These are phyloP conservation scores for Mariannaea elegans DNA, from an alignment of 2,329 filamentous ascomycete species.

Conservation along the genomic window DNA sequence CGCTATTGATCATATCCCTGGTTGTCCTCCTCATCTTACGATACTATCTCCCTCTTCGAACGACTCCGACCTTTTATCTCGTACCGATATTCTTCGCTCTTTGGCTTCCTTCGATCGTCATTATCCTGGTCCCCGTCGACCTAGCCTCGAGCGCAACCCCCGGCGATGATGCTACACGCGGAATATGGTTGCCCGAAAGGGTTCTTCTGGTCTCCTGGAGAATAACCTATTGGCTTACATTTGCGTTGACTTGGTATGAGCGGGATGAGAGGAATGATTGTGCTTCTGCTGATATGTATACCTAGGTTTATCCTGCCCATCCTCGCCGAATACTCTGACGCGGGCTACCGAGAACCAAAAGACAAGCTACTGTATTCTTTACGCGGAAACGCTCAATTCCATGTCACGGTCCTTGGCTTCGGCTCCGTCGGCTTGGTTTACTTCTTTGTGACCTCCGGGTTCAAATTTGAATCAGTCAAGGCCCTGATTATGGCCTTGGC, in stretches of 20 bases:
- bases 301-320: slow-evolving; percentile 87
- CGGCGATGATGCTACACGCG: slow-evolving; percentile 74
- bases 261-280: neutral
- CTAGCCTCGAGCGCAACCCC: slow-evolving; percentile 84
- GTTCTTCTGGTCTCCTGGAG: slow-evolving; percentile 90
- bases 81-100: slow-evolving; percentile 97
- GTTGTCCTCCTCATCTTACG: slow-evolving; percentile 85
- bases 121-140: slow-evolving; percentile 94
- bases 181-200: slow-evolving; percentile 85
- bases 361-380: slow-evolving; percentile 85
- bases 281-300: slow-evolving; percentile 24
- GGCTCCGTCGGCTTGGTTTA: slow-evolving; percentile 81
- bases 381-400: slow-evolving; percentile 87
- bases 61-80: slow-evolving; percentile 88
- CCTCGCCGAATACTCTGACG: slow-evolving; percentile 93
- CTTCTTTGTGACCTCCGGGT: slow-evolving; percentile 80
- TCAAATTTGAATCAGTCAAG: slow-evolving; percentile 78
- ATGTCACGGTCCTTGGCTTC: slow-evolving; percentile 78
- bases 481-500: slow-evolving; percentile 90
- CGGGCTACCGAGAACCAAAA: slow-evolving; percentile 88
- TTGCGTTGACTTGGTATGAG: slow-evolving; percentile 86
- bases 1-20: slow-evolving; percentile 77
- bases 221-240: slow-evolving; percentile 97
- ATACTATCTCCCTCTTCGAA: slow-evolving; percentile 88
- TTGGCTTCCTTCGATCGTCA: slow-evolving; percentile 88